Percentiles rank a stretch among this genome's conserved stretches.
Evolutionary conservation across 768 basidiomycete genomes (phyloP).

Genomic region (Russula brevipes): DNA sequence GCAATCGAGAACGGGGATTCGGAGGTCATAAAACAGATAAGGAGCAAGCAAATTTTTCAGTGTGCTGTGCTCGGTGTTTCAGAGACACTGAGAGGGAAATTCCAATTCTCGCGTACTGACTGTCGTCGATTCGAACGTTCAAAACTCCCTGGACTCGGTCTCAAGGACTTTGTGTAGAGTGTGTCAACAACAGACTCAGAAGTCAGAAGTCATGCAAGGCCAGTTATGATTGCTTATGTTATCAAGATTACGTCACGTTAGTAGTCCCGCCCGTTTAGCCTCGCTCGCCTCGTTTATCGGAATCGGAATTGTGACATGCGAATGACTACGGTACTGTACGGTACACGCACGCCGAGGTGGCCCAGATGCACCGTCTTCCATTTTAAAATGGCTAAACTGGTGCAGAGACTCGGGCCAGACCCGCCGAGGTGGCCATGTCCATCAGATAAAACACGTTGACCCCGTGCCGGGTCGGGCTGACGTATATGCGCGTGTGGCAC

Average conservation of each 20-base stretch:
- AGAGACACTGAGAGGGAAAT: background rate
- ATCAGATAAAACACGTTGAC: background rate
- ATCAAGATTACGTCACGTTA: no score
- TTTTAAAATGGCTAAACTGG: background rate
- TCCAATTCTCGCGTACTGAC: background rate
- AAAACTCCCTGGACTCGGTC: no score
- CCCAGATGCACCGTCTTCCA: background rate
- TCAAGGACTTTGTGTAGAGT: no score
- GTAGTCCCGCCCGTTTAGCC: no score
- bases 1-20: constrained; percentile 11
- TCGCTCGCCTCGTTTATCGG: no score
- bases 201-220: no score
- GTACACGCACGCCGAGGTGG: background rate
- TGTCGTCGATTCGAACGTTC: background rate
- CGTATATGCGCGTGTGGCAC: background rate
- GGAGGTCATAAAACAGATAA: constrained; percentile 2
- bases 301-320: no score
- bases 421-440: background rate
- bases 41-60: background rate
- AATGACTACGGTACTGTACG: no score
- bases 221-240: no score
- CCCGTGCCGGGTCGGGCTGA: background rate
- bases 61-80: background rate
- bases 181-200: no score
- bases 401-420: background rate